Conservation (phyloP, 306 rosid genomes). For the Fragaria vesca region DNA sequence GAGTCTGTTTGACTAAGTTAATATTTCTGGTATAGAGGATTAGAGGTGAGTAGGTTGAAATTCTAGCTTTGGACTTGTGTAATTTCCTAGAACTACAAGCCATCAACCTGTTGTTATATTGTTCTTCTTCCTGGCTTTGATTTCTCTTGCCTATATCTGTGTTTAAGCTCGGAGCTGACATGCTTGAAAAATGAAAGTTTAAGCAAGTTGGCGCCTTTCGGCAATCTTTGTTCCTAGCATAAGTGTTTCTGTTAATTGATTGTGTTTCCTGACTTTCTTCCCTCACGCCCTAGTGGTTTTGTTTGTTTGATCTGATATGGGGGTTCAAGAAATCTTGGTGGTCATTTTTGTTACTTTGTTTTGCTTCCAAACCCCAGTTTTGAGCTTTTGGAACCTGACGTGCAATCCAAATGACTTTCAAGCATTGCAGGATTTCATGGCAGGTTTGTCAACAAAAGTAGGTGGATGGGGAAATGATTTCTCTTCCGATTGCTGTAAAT, state of each 20-base stretch:
- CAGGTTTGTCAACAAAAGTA: neutral
- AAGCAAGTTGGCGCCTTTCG: neutral
- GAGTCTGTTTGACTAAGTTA: neutral
- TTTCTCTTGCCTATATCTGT: neutral
- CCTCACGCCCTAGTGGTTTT: neutral
- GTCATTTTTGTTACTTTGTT: neutral
- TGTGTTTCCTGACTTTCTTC: neutral
- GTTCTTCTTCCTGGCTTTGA: neutral
- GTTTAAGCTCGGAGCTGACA: neutral
- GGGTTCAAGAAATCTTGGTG: neutral
- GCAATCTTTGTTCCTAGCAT: constrained; percentile 5
- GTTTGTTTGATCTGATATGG: neutral
- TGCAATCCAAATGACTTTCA: constrained; percentile 21
- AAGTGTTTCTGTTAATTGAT: neutral
- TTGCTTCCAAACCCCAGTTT: neutral
- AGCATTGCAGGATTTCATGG: constrained; percentile 15
- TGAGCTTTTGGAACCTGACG: constrained; percentile 3
- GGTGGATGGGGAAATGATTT: constrained; percentile 21
- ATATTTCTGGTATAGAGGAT: neutral
- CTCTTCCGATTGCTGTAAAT: constrained; percentile 30
- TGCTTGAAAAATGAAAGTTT: neutral
- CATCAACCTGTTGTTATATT: neutral
- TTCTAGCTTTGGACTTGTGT: neutral
- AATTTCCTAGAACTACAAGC: neutral
- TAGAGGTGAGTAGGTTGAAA: neutral